Evolutionary conservation across 352 stramenopile genomes (phyloP).

Genomic region (Ophiocytium majus): DNA sequence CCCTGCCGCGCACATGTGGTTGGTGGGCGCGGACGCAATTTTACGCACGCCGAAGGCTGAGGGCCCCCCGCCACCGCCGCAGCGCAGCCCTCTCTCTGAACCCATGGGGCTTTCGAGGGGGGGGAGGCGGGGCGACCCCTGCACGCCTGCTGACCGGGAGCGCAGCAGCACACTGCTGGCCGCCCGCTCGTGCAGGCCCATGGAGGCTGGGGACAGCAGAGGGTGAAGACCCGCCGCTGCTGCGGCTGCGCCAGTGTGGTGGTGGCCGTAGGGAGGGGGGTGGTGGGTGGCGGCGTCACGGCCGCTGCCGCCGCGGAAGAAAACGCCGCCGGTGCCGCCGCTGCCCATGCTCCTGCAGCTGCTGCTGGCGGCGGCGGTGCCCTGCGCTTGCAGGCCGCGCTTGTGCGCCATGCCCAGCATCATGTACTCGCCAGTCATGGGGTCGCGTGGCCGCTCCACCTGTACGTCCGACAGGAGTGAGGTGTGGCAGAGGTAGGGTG

Average conservation of each 20-base stretch:
- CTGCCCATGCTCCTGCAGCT: neutral
- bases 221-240: neutral
- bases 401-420: slow-evolving; percentile 7
- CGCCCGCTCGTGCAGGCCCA: too few relatives aligned
- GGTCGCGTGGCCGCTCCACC: slow-evolving; percentile 1
- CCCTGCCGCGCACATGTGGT: neutral
- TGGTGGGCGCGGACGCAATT: neutral
- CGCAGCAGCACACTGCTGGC: neutral
- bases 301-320: neutral
- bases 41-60: neutral
- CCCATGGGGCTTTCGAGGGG: neutral
- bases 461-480: too few relatives aligned
- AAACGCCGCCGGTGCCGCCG: neutral
- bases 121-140: neutral
- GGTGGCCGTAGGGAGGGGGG: neutral
- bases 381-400: too few relatives aligned
- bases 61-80: neutral
- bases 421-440: slow-evolving; percentile 28
- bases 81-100: neutral
- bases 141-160: neutral
- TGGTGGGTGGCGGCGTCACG: too few relatives aligned
- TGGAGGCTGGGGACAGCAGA: neutral
- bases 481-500: too few relatives aligned
- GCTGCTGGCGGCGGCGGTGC: too few relatives aligned
- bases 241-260: too few relatives aligned